These are phyloP conservation scores for Solanum tarapatanum DNA, from an alignment of 257 asterid genomes.

Conservation along the genomic window DNA sequence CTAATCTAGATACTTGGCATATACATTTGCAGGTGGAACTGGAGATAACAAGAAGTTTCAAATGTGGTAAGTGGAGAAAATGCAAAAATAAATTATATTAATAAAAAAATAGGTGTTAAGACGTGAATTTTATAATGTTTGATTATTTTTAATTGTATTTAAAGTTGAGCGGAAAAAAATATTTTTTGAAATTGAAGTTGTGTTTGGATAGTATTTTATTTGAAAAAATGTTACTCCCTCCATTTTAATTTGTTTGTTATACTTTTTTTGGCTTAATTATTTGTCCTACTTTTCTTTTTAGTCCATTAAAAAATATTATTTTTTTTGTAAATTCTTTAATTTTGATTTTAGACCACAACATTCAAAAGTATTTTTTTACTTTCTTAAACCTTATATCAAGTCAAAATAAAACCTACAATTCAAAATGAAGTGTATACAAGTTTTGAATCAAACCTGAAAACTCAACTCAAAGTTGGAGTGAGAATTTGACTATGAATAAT, in stretches of 20 bases:
- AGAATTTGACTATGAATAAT: no score
- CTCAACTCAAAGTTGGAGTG: no score
- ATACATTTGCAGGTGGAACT: not conserved
- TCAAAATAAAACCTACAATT: no score
- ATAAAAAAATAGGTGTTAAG: not conserved
- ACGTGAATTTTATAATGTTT: not conserved
- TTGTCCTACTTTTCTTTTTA: no score
- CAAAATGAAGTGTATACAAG: no score
- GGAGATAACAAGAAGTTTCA: not conserved
- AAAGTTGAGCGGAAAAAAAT: not conserved
- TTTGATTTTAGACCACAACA: not conserved
- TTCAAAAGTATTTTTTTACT: not conserved
- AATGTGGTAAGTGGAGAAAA: conserved; percentile 10
- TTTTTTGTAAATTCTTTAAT: no score
- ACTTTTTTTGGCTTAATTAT: no score
- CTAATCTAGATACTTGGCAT: not conserved
- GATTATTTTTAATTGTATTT: not conserved
- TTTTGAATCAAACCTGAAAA: no score
- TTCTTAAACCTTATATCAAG: no score
- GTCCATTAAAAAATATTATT: not conserved
- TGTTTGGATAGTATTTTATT: not conserved
- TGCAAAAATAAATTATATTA: not conserved
- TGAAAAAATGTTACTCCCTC: not conserved
- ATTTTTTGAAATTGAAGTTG: not conserved
- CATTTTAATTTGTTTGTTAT: no score